phyloP scores from a whole-genome alignment of 495 filamentous ascomycete genomes.

The Coniosporium apollinis region DNA sequence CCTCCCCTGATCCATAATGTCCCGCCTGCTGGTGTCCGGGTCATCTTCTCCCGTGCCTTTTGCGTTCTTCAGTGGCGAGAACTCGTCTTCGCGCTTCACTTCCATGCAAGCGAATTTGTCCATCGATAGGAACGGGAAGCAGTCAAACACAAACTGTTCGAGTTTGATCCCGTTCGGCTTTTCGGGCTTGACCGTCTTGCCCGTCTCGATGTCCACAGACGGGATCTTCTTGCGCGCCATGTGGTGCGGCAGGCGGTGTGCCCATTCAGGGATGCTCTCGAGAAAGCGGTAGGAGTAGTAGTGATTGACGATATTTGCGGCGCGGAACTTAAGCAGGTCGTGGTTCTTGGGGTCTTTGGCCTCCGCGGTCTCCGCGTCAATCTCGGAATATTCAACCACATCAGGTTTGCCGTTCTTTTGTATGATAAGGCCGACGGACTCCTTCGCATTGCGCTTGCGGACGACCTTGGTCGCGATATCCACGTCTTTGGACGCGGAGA shows the following conservation, averaged over 20 bases:
- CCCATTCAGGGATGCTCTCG: constrained; percentile 73
- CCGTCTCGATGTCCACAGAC: constrained; percentile 55
- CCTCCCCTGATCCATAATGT: constrained; percentile 79
- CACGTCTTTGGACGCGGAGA: constrained; percentile 72
- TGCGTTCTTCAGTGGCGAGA: constrained; percentile 96
- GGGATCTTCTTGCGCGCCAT: constrained; percentile 98
- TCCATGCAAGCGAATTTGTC: constrained; percentile 89
- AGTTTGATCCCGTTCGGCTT: constrained; percentile 97
- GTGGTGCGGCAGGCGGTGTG: constrained; percentile 78
- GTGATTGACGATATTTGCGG: constrained; percentile 99
- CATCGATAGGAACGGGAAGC: constrained; percentile 78
- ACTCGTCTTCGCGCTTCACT: constrained; percentile 93
- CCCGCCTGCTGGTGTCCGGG: constrained; percentile 73
- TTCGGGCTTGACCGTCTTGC: constrained; percentile 67
- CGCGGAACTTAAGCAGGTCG: constrained; percentile 80
- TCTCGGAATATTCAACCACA: constrained; percentile 98
- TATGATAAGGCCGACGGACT: constrained; percentile 89
- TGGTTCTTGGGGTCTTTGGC: constrained; percentile 73
- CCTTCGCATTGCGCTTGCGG: constrained; percentile 90
- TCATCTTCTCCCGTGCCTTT: constrained; percentile 82
- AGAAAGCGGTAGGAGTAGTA: constrained; percentile 96
- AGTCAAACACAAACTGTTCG: constrained; percentile 98
- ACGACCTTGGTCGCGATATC: constrained; percentile 98
- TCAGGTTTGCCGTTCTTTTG: constrained; percentile 92
- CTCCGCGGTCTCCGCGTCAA: constrained; percentile 71